Base-by-base conservation (phyloP, 1,284 basidiomycete genomes). In the Marasmius tenuissimus region DNA sequence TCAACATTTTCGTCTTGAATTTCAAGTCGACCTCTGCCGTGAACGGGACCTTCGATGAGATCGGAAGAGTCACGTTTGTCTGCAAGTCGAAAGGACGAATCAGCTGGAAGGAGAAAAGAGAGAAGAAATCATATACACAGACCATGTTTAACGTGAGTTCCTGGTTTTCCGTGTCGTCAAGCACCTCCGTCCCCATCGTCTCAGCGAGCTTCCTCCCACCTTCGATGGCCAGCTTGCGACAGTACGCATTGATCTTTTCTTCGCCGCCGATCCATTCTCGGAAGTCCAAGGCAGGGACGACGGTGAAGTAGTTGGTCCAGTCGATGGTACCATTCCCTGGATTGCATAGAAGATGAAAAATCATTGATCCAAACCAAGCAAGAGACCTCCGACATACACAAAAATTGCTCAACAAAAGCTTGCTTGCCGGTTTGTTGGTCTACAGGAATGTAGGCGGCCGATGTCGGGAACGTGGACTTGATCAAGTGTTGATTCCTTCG, bases 201-300 rank as follows among this genome's bases (percentile, higher is more conserved):
- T 87, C 81, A 0, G 86, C 85, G 3, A 95, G 78, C 12, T 78
- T 76, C 62, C 82, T 81, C 0, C 92, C 93, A 18, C 93, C 95
- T 58, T 82, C 76, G 1, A 90, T 67, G 0, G 94, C 95, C 27
- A 96, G 82, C 7, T 80, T 71, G 69, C 89, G 89, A 68, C 86
- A 93, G 73, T 96, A 94, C 4, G 76, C 79, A 69, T 89, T 88
- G 64, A 96, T 94, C 60, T 83, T 83, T 16, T 83, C 77, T 75
- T 97, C 95, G 1, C 95, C 95, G 0, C 94, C 95, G 20, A 96
- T 78, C 83, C 86, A 89, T 56, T 85, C 70, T 33, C 94, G 83
- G 76, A 95, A 96, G 50, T 89, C 82, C 9, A 96, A 72, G 0
- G 94, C 94, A 64, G 82, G 75, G 3, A 70, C 68, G 14, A 91